Base-by-base conservation (phyloP, 345 rosid genomes). In the Cardamine chenopodiifolia region DNA sequence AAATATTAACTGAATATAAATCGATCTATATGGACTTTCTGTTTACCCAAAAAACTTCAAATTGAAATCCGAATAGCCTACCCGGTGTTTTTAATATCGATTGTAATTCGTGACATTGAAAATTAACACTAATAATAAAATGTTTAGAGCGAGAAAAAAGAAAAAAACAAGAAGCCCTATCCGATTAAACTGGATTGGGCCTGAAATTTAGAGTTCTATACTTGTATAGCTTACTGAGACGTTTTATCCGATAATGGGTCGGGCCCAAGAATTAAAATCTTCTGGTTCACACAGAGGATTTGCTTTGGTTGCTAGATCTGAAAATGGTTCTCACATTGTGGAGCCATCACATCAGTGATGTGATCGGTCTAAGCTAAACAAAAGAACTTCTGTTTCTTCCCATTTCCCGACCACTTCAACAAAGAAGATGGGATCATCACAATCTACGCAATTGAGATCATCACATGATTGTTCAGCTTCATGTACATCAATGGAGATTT, bases 361-460 rank as follows among this genome's bases (percentile, higher is more conserved):
- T 60, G 68, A 60, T 71, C 68, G 12, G 22, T 49, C 14, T 11
- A 9, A 72, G 63, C 62, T 63, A n/a, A 25, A 18, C 45, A 50
- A 10, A 52, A 44, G 31, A 70, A 70, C 17, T 48, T 70, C 60
- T 25, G 25, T 28, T 72, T 37, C 62, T 52, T 49, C 17, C 70
- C 14, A 29, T 40, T 20, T 39, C 62, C 40, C 50, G 31, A 26
- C 64, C 71, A 31, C 66, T 35, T 26, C 18, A 52, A 39, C 39
- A 28, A 79, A 53, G 18, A 29, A 54, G 18, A 92, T 92, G 96
- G 97, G 97, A 44, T 79, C 97, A 44, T 62, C 75, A 40, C 90
- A 92, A 58, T 92, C 97, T 61, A 70, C 75, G 2, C 86, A 77
- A 64, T 75, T 78, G 4, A 72, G 56, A 56, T n/a, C n/a, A n/a